Conservation (phyloP, 1,139 yeast genomes). For the Saccharomyces hybrid region DNA sequence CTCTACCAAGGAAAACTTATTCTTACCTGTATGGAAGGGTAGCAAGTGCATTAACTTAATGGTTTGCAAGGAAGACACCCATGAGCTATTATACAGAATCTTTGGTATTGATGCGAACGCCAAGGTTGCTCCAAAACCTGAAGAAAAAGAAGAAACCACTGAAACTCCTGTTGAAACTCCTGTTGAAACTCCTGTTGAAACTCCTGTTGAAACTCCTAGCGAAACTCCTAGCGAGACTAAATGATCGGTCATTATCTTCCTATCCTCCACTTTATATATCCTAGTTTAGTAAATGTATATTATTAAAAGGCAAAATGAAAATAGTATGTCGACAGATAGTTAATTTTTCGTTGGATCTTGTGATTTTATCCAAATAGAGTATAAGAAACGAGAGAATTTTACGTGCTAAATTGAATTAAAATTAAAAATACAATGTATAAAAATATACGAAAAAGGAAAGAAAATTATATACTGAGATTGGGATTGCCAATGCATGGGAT, state of each 20-base stretch:
- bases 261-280: neutral
- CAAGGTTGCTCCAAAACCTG: slow-evolving; percentile 34
- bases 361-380: too few relatives aligned
- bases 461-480: neutral
- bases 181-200: neutral
- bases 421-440: neutral
- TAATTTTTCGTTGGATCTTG: neutral
- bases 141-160: slow-evolving; percentile 12
- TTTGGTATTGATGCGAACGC: slow-evolving; percentile 66
- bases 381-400: too few relatives aligned
- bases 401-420: neutral
- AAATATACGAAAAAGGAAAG: neutral
- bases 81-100: slow-evolving; percentile 77
- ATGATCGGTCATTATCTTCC: neutral
- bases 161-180: slow-evolving; percentile 1
- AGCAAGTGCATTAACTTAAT: slow-evolving; percentile 75
- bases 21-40: slow-evolving; percentile 92
- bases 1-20: slow-evolving; percentile 52
- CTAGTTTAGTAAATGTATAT: neutral
- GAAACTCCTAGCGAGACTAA: slow-evolving; percentile 5
- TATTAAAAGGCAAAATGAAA: neutral
- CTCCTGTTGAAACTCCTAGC: neutral
- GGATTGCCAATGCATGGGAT: neutral
- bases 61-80: slow-evolving; percentile 91
- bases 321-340: neutral